Evolutionary conservation across 441 rosid genomes (phyloP).

Genomic region (Kokia cookei): DNA sequence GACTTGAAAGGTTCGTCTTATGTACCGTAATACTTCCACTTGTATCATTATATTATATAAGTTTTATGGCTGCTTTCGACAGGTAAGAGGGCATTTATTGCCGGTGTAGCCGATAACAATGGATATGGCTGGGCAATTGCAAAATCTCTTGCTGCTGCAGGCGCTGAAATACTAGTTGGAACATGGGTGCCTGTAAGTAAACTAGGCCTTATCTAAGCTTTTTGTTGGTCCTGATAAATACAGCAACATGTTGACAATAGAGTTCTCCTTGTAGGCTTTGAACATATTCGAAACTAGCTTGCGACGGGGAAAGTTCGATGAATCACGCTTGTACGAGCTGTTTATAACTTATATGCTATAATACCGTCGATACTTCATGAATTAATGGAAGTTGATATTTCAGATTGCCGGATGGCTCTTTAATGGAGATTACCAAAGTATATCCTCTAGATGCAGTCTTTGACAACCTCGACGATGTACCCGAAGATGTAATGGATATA

Average conservation of each 20-base stretch:
- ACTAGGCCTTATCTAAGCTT: neutral
- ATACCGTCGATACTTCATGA: neutral
- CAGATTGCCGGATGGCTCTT: constrained; percentile 90
- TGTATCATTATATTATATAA: neutral
- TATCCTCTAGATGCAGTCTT: constrained; percentile 91
- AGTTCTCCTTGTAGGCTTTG: constrained; percentile 47
- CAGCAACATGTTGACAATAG: neutral
- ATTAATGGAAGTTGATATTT: constrained; percentile 6
- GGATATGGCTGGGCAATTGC: constrained; percentile 99
- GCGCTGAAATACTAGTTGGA: constrained; percentile 92
- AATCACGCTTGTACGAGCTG: constrained; percentile 63
- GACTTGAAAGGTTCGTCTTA: constrained; percentile 59
- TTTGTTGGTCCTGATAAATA: neutral
- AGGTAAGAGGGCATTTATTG: constrained; percentile 95
- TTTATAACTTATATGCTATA: constrained; percentile 1
- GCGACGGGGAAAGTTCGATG: constrained; percentile 76
- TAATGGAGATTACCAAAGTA: constrained; percentile 86
- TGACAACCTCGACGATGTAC: constrained; percentile 78
- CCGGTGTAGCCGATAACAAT: constrained; percentile 96
- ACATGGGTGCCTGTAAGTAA: constrained; percentile 97
- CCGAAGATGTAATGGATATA: constrained; percentile 73
- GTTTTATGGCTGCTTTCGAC: neutral
- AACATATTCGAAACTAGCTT: constrained; percentile 77
- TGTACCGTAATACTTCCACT: neutral
- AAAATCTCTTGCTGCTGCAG: constrained; percentile 96